Percentiles rank a stretch among this genome's conserved stretches.
These are phyloP conservation scores for Diversispora epigaea DNA, from an alignment of 192 early-diverging fungal genomes.

Conservation along the genomic window DNA sequence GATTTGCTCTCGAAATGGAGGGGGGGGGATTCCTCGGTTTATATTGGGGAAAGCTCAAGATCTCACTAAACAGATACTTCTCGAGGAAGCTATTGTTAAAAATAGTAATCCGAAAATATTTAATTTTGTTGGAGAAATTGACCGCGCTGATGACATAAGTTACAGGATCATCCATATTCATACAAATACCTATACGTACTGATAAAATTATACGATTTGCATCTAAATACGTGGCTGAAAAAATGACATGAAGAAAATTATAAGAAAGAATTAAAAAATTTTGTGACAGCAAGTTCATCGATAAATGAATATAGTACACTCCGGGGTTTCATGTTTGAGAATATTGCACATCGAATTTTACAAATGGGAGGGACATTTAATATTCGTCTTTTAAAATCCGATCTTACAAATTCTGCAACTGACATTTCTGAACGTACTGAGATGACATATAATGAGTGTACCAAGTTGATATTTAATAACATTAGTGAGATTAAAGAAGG, in stretches of 20 bases:
- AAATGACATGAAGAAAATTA: not conserved
- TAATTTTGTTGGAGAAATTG: no score
- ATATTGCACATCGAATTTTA: conserved; percentile 16
- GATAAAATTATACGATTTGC: not conserved
- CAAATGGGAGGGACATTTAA: conserved; percentile 8
- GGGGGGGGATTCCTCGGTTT: no score
- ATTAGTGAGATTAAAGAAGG: no score
- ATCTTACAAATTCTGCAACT: not conserved
- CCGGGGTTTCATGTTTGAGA: conserved; percentile 1
- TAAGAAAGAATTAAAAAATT: not conserved
- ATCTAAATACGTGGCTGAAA: conserved; percentile 13
- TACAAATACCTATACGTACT: no score
- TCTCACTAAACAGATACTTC: no score
- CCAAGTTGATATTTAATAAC: no score
- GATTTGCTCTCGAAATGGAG: no score
- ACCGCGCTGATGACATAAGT: no score
- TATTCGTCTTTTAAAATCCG: not conserved
- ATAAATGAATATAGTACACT: conserved; percentile 5
- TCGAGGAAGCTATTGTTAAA: no score
- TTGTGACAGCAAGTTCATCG: not conserved
- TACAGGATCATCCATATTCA: no score
- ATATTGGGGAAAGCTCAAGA: no score
- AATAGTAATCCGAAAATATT: no score
- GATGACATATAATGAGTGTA: not conserved
- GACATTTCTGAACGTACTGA: not conserved